phyloP scores from a whole-genome alignment of 2,329 filamentous ascomycete genomes.

The Xylariaceae sp. region DNA sequence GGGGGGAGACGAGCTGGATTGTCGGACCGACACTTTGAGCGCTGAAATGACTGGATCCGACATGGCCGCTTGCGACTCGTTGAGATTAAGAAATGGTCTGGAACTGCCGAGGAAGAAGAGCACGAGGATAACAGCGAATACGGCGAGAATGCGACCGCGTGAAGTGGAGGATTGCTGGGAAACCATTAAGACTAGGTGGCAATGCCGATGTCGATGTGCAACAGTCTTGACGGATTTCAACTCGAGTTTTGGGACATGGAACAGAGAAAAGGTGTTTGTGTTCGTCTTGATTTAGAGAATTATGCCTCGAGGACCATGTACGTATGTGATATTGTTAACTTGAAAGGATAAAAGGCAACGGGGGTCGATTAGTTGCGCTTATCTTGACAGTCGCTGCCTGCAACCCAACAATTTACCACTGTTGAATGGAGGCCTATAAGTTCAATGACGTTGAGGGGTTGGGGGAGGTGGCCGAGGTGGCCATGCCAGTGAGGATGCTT shows the following conservation, averaged over 20 bases:
- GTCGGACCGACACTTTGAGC: conserved; percentile 30
- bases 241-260: neutral
- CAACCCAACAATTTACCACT: neutral
- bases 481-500: conserved; percentile 12
- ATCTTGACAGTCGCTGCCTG: neutral
- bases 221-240: too few relatives aligned
- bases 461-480: conserved; percentile 5
- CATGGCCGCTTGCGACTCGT: conserved; percentile 13
- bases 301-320: too few relatives aligned
- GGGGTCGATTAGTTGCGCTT: neutral
- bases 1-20: conserved; percentile 28
- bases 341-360: neutral
- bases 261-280: neutral
- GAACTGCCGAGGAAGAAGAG: conserved; percentile 19
- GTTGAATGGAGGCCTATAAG: neutral
- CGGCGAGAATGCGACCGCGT: conserved; percentile 13
- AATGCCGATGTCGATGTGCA: neutral
- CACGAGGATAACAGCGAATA: conserved; percentile 14
- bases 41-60: conserved; percentile 20
- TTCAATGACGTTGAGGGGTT: conserved; percentile 4
- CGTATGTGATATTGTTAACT: too few relatives aligned
- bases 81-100: conserved; percentile 2
- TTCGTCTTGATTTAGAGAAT: neutral
- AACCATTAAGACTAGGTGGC: conserved; percentile 13
- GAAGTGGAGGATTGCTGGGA: conserved; percentile 10